phyloP scores from a whole-genome alignment of 1,284 basidiomycete species.

The Malassezia arunalokei region DNA sequence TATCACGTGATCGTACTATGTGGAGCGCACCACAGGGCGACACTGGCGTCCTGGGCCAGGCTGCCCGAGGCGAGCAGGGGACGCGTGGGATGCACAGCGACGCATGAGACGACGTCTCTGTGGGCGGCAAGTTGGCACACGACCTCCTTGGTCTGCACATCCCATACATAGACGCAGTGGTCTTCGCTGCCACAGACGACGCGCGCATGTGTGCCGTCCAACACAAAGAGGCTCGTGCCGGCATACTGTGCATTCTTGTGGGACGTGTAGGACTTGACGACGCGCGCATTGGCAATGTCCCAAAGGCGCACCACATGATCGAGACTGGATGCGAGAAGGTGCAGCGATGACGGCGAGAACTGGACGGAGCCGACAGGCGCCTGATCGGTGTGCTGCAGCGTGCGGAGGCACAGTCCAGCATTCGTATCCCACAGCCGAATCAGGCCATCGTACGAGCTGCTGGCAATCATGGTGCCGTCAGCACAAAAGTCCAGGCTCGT shows the following conservation, averaged over 20 bases:
- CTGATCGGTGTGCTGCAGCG: constrained; percentile 87
- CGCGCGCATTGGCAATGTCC: constrained; percentile 81
- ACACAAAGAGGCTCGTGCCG: constrained; percentile 24
- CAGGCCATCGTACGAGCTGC: constrained; percentile 85
- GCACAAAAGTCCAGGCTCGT: constrained; percentile 82
- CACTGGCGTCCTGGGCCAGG: constrained; percentile 25
- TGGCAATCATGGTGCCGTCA: constrained; percentile 85
- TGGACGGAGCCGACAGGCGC: constrained; percentile 74
- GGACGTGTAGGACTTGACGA: constrained; percentile 80
- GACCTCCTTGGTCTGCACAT: constrained; percentile 69
- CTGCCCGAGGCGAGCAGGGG: constrained; percentile 27
- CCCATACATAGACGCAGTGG: constrained; percentile 74
- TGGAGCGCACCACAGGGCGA: constrained; percentile 22
- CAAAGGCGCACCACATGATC: constrained; percentile 85
- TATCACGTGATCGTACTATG: constrained; percentile 13
- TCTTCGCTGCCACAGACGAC: constrained; percentile 83
- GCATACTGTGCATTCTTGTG: constrained; percentile 69
- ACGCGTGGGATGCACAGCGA: constrained; percentile 25
- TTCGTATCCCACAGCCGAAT: constrained; percentile 83
- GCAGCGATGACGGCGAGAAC: constrained; percentile 83
- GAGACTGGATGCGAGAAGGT: constrained; percentile 74
- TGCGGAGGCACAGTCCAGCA: constrained; percentile 92
- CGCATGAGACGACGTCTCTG: constrained; percentile 48
- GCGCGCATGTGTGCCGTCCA: not conserved
- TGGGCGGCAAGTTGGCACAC: constrained; percentile 66